A percentile compares a stretch with the other conserved stretches of the same genome.
These are phyloP conservation scores for Mangifera indica DNA, from an alignment of 345 rosid species.

Conservation along the genomic window DNA sequence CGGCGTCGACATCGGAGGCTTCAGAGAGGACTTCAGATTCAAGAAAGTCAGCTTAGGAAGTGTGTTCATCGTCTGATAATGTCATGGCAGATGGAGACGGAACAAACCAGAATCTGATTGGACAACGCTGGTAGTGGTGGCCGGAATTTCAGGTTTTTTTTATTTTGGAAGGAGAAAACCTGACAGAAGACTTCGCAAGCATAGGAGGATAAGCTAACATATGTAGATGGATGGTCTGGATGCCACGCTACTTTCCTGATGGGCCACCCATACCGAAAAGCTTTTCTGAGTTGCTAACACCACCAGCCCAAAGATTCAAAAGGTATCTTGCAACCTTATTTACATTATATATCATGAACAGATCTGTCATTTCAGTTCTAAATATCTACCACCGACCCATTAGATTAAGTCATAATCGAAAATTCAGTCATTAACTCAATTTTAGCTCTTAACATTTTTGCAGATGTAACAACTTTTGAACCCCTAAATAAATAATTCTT, in stretches of 20 bases:
- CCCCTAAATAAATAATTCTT: no score
- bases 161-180: not conserved
- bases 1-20: conserved; percentile 44
- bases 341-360: no score
- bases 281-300: no score
- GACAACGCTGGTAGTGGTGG: not conserved
- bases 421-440: no score
- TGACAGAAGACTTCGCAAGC: not conserved
- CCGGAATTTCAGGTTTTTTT: not conserved
- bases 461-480: no score
- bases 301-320: no score
- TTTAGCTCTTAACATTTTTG: no score
- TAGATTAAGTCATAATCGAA: no score
- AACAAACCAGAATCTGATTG: not conserved
- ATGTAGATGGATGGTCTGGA: not conserved
- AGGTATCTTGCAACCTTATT: no score
- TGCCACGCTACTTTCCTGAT: not conserved
- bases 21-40: conserved; percentile 72
- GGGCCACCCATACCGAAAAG: conserved; percentile 5
- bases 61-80: conserved; percentile 67
- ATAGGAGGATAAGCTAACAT: not conserved
- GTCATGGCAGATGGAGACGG: conserved; percentile 37
- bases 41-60: conserved; percentile 60
- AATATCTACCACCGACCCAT: no score
- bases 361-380: no score